A percentile compares a stretch with the other conserved stretches of the same genome.
phyloP scores from a whole-genome alignment of 345 rosid genomes.

The Trapa bicornis region DNA sequence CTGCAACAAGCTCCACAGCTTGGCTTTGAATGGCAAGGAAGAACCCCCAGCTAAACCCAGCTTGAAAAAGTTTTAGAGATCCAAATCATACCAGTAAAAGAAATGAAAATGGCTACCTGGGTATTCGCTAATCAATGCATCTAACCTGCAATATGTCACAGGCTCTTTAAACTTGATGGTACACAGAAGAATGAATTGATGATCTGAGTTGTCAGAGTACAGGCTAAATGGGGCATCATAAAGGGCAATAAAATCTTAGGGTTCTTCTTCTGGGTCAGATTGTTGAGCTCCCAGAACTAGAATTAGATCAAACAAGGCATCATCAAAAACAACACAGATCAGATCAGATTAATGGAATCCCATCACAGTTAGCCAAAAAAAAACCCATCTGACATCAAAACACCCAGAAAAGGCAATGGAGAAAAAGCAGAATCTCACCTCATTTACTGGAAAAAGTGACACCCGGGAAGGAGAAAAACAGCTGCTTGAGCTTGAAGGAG shows the following conservation, averaged over 20 bases:
- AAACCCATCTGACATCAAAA: too few species aligned
- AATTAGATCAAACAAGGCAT: not conserved
- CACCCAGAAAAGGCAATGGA: not conserved
- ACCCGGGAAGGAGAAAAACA: too few species aligned
- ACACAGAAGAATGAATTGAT: not conserved
- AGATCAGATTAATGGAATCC: not conserved
- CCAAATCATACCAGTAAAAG: too few species aligned
- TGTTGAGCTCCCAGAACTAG: not conserved
- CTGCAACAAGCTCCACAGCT: too few species aligned
- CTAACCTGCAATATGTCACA: not conserved
- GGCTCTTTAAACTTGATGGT: not conserved
- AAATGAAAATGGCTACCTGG: too few species aligned
- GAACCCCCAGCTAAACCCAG: too few species aligned
- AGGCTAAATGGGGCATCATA: not conserved
- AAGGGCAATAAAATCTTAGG: not conserved
- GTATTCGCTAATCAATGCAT: not conserved
- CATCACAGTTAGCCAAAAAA: too few species aligned
- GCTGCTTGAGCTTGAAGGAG: too few species aligned
- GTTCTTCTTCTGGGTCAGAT: slow-evolving; percentile 1
- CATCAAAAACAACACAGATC: not conserved
- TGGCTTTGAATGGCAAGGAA: too few species aligned
- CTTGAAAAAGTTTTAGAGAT: too few species aligned
- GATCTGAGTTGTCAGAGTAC: not conserved
- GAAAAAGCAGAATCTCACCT: not conserved
- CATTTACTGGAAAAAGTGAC: not conserved